phyloP scores from a whole-genome alignment of 441 rosid species.

The Erysimum cheiri region DNA sequence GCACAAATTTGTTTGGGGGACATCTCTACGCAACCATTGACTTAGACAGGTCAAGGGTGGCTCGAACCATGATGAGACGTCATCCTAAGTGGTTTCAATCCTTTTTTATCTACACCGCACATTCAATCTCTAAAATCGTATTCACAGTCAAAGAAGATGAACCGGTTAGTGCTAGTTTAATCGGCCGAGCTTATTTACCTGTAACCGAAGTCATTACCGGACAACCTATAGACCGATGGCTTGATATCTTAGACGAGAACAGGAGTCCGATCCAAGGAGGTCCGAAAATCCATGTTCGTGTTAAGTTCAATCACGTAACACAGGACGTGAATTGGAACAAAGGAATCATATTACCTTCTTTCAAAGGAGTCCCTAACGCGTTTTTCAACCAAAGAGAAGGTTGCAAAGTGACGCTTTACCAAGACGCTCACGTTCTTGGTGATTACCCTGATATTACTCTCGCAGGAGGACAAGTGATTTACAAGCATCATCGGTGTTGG shows the following conservation, averaged over 20 bases:
- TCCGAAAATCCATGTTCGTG: conserved; percentile 47
- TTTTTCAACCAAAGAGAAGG: conserved; percentile 54
- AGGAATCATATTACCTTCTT: conserved; percentile 44
- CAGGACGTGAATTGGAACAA: conserved; percentile 53
- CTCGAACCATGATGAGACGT: conserved; percentile 51
- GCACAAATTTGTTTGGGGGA: conserved; percentile 50
- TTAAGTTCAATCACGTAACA: conserved; percentile 45
- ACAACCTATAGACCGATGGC: conserved; percentile 44
- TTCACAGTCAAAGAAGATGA: conserved; percentile 56
- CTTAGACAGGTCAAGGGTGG: conserved; percentile 60
- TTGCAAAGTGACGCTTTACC: conserved; percentile 64
- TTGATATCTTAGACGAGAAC: conserved; percentile 46
- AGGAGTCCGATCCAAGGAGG: conserved; percentile 46
- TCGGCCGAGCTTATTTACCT: conserved; percentile 64
- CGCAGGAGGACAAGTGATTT: conserved; percentile 23
- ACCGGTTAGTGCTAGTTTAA: conserved; percentile 53
- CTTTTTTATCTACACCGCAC: conserved; percentile 60
- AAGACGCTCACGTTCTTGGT: conserved; percentile 58
- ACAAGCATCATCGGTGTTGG: conserved; percentile 58
- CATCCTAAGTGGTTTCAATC: conserved; percentile 51
- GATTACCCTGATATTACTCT: conserved; percentile 34
- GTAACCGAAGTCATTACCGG: conserved; percentile 48
- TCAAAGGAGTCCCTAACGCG: conserved; percentile 52
- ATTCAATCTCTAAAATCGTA: conserved; percentile 47
- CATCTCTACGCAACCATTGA: conserved; percentile 63